Evolutionary conservation across 768 basidiomycete species (phyloP), one percentile per base, ranked within the genome.

Genomic region (Tephrocybe sp.): DNA sequence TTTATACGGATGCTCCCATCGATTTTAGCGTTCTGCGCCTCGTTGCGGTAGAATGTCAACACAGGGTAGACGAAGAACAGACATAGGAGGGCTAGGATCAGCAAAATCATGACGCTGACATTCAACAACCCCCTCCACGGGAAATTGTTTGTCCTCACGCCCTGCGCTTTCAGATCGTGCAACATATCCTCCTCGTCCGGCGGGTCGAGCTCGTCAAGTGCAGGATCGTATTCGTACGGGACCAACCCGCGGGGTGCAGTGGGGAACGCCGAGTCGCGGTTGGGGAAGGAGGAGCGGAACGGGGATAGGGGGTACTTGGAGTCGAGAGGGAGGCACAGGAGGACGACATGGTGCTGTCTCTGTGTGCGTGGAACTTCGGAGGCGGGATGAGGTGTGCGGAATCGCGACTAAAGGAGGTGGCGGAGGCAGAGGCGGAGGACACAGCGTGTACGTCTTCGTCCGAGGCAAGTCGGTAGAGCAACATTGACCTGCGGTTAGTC

Each of bases 41-140:
- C 60, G 44, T 74, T 61, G 3, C 65, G 58, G 60, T 78, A 79
- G 51, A 79, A 86, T 1, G 64, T 64, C 38, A 75, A 43, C 26
- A 96, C 79, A 3, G 95, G 94, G 63, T 90, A 95, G 4, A 84
- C 82, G 43, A 90, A 81, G 65, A 96, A 96, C 6, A 97, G 78
- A 28, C 68, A 67, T 44, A 96, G 66, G 52, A 96, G 68, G 4
- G 73, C 80, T 21, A 66, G 19, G 13, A 89, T 69, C 56, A 97
- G 74, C 16, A 84, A 1, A 27, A 86, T 0, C 19, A 98, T 73
- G 43, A 89, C 79, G 24, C 78, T 69, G 43, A 96, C 64, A 69
- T 97, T 97, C 52, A 79, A 53, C 3, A 90, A 37, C 4, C 71
- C 70, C 26, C 74, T 61, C 74, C 72, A 77, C 11, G 74, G 73